phyloP scores from a whole-genome alignment of 176 grass and related monocot species.

The Panicum miliaceum region DNA sequence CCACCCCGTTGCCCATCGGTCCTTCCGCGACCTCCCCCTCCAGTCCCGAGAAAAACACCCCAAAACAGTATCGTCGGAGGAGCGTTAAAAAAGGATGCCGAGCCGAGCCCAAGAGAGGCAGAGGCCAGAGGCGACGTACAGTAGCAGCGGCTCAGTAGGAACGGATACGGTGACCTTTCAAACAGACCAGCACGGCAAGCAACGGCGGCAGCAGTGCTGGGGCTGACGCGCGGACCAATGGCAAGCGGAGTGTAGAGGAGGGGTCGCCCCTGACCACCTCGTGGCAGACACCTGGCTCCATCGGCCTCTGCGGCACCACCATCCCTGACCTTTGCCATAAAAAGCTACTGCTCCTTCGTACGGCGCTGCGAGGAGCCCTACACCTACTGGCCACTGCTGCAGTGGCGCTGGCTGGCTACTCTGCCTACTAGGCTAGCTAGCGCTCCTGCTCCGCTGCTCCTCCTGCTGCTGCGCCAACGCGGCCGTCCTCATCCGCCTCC shows the following conservation, averaged over 20 bases:
- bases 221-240: conserved; percentile 38
- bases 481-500: neutral
- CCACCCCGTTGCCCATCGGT: neutral
- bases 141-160: neutral
- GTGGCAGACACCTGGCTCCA: conserved; percentile 41
- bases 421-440: neutral
- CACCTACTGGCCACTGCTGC: neutral
- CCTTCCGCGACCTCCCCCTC: neutral
- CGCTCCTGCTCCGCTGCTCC: neutral
- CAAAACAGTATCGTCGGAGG: conserved; percentile 36
- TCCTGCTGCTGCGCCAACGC: neutral
- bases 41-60: conserved; percentile 34
- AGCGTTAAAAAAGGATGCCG: conserved; percentile 36
- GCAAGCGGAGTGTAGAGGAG: neutral
- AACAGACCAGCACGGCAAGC: neutral
- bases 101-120: neutral
- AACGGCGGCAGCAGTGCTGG: neutral
- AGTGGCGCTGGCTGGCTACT: neutral
- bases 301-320: neutral
- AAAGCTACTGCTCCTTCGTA: conserved; percentile 18
- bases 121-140: neutral
- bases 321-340: conserved; percentile 17
- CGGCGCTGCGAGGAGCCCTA: neutral
- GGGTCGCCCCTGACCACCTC: conserved; percentile 4
- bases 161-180: conserved; percentile 8